Evolutionary conservation across 2,329 filamentous ascomycete species (phyloP).

Genomic region (Neofusicoccum parvum): DNA sequence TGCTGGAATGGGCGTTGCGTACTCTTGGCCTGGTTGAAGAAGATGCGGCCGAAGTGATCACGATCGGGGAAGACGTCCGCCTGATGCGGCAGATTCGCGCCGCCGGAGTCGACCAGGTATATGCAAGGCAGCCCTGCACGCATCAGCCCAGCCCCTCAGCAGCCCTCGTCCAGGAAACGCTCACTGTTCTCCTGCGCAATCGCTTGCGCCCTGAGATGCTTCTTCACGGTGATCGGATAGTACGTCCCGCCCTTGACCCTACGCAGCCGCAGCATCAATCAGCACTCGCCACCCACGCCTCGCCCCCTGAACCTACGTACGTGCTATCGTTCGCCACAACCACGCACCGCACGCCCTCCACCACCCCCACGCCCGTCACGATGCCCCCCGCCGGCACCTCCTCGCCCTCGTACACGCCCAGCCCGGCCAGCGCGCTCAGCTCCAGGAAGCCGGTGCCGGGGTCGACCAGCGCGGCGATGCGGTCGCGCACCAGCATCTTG

Average conservation of each 20-base stretch:
- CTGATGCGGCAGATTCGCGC: constrained; percentile 92
- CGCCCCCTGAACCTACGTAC: constrained; percentile 26
- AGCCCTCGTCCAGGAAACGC: constrained; percentile 28
- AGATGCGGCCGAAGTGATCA: constrained; percentile 95
- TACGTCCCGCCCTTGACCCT: constrained; percentile 93
- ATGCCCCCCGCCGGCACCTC: constrained; percentile 89
- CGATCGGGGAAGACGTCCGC: constrained; percentile 93
- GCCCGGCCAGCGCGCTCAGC: constrained; percentile 86
- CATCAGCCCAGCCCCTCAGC: background rate
- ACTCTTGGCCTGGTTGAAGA: constrained; percentile 92
- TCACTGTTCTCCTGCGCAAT: constrained; percentile 85
- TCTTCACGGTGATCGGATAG: constrained; percentile 96
- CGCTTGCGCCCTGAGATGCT: constrained; percentile 89
- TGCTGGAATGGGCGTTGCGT: background rate
- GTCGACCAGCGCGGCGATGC: constrained; percentile 84
- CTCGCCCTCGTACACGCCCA: constrained; percentile 82
- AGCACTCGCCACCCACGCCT: background rate
- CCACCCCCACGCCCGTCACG: constrained; percentile 86
- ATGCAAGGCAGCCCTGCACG: constrained; percentile 67
- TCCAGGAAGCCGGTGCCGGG: constrained; percentile 89
- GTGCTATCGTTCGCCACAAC: constrained; percentile 96
- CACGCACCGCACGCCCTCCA: constrained; percentile 89
- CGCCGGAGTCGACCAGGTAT: constrained; percentile 94
- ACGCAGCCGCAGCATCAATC: background rate
- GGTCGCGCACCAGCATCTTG: constrained; percentile 93